Percentiles rank a stretch among this genome's conserved stretches.
These are phyloP conservation scores for Phaseolus coccineus DNA, from an alignment of 331 rosid genomes.

Conservation along the genomic window DNA sequence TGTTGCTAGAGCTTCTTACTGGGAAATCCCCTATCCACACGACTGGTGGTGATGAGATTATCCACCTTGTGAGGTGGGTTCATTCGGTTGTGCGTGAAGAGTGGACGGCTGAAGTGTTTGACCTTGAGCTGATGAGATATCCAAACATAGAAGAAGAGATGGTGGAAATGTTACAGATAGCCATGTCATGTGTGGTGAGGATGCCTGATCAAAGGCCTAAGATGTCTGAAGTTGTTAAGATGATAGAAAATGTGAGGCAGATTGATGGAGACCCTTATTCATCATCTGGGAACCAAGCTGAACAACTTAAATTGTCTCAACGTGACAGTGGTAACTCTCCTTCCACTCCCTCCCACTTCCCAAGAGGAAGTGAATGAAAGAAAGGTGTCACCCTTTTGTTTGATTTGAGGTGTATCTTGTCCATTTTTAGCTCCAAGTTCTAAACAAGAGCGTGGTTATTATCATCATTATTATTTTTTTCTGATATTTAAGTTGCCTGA, in stretches of 20 bases:
- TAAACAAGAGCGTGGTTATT: constrained; percentile 37
- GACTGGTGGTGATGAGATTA: constrained; percentile 83
- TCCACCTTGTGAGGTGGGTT: constrained; percentile 94
- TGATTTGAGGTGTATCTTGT: constrained; percentile 45
- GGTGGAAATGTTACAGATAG: constrained; percentile 93
- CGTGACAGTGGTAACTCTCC: constrained; percentile 26
- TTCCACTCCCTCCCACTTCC: constrained; percentile 31
- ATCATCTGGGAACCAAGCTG: constrained; percentile 52
- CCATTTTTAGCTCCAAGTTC: constrained; percentile 37
- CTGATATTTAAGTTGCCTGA: constrained; percentile 22
- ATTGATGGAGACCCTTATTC: constrained; percentile 53
- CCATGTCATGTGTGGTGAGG: constrained; percentile 88
- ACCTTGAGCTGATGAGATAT: constrained; percentile 79
- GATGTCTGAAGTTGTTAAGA: constrained; percentile 74
- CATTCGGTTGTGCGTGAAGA: constrained; percentile 94
- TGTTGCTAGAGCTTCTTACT: constrained; percentile 83
- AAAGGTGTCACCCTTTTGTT: constrained; percentile 42
- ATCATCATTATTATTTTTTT: constrained; percentile 20
- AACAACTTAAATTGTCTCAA: constrained; percentile 35
- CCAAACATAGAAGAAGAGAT: constrained; percentile 95
- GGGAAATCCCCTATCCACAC: constrained; percentile 93
- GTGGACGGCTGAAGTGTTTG: constrained; percentile 98
- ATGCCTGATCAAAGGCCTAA: constrained; percentile 88
- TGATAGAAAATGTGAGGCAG: constrained; percentile 76
- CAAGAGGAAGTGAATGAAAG: constrained; percentile 41